phyloP scores from a whole-genome alignment of 83 land plant genomes.

The Picea abies region DNA sequence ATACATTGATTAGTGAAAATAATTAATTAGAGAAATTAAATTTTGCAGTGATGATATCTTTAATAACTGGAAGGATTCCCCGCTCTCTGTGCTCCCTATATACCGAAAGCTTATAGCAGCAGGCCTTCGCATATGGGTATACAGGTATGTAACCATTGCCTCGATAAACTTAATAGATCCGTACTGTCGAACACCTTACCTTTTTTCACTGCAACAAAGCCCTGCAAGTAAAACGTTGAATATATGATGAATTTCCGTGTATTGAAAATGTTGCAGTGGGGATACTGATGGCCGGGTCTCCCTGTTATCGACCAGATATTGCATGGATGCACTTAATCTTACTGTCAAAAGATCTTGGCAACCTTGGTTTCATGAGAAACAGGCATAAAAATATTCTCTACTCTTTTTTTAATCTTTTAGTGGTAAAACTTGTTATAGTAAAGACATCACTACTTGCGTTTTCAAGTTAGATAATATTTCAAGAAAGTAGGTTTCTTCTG shows the following conservation, averaged over 20 bases:
- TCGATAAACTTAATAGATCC: no score
- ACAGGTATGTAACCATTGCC: constrained; percentile 43
- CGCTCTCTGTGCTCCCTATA: constrained; percentile 55
- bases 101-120: constrained; percentile 60
- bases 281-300: constrained; percentile 49
- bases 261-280: constrained; percentile 39
- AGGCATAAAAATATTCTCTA: no score
- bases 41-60: constrained; percentile 30
- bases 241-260: background rate
- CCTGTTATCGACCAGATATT: no score
- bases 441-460: no score
- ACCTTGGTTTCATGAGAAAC: no score
- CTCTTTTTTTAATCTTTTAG: no score
- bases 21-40: background rate
- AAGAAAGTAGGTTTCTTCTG: no score
- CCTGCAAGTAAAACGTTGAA: background rate
- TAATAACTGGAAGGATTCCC: constrained; percentile 37
- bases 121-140: constrained; percentile 76
- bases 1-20: background rate
- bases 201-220: background rate
- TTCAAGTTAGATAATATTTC: no score
- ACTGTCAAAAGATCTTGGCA: no score
- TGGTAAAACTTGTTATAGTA: no score
- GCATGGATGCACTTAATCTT: no score
- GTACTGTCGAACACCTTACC: no score